Evolutionary conservation across 768 basidiomycete species (phyloP).

Genomic region (Pleurotus ostreatus): DNA sequence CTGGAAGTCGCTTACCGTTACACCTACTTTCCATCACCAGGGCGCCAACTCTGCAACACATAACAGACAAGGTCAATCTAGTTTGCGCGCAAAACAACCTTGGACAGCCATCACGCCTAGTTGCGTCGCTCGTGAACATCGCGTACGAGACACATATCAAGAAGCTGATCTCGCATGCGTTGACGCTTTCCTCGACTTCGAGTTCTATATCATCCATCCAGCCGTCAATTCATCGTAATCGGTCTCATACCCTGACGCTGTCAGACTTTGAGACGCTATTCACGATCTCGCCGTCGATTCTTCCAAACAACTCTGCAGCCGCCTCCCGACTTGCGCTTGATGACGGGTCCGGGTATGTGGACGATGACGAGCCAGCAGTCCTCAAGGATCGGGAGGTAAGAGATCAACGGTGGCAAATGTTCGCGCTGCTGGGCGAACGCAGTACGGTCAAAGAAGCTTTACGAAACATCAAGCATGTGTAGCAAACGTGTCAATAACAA

Average conservation of each 20-base stretch:
- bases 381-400: constrained; percentile 61
- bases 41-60: constrained; percentile 71
- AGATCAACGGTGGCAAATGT: constrained; percentile 74
- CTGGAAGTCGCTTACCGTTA: constrained; percentile 67
- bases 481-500: too few relatives aligned
- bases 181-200: constrained; percentile 73
- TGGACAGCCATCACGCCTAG: constrained; percentile 53
- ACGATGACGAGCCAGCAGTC: constrained; percentile 45
- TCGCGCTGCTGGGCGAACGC: constrained; percentile 69
- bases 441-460: constrained; percentile 66
- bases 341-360: constrained; percentile 37
- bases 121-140: constrained; percentile 67
- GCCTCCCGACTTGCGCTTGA: constrained; percentile 64
- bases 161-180: constrained; percentile 75
- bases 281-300: constrained; percentile 68
- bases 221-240: constrained; percentile 47
- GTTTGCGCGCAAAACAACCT: constrained; percentile 78
- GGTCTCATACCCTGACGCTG: constrained; percentile 42
- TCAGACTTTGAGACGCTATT: constrained; percentile 77
- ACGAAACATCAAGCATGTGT: constrained; percentile 16
- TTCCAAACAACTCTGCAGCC: constrained; percentile 77
- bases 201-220: constrained; percentile 74
- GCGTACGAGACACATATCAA: constrained; percentile 84
- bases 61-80: constrained; percentile 76
- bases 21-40: constrained; percentile 73